Conservation (phyloP, 2,329 filamentous ascomycete species). For the Cryphonectria naterciae region DNA sequence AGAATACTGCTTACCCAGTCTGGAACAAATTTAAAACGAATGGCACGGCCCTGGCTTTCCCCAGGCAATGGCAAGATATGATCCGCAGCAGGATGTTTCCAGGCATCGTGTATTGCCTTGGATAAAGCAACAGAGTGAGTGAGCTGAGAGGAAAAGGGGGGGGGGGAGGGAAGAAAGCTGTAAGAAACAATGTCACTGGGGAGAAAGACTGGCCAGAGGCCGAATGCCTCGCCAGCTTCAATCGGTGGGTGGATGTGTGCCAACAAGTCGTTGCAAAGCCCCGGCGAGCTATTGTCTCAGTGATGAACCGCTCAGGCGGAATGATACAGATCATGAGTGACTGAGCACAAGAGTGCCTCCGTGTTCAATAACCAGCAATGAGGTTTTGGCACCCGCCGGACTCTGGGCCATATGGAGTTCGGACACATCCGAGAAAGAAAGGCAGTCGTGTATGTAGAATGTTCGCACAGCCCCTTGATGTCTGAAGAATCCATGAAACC, state of each 20-base stretch:
- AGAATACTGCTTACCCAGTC: background rate
- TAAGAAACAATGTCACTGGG: background rate
- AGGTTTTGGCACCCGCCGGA: background rate
- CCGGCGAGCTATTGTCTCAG: background rate
- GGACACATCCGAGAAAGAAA: background rate
- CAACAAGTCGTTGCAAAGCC: background rate
- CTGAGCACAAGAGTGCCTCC: background rate
- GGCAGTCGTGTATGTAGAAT: background rate
- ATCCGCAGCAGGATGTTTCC: background rate
- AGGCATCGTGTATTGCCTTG: slow-evolving; percentile 1
- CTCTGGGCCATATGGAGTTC: background rate
- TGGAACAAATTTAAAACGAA: background rate
- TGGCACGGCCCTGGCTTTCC: background rate
- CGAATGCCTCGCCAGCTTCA: background rate
- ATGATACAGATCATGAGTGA: background rate
- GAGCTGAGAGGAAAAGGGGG: background rate
- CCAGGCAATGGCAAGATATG: background rate
- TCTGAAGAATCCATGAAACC: background rate
- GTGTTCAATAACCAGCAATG: background rate
- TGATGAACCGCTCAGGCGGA: background rate
- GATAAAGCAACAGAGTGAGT: background rate
- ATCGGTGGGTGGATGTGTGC: background rate
- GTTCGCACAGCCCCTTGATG: background rate
- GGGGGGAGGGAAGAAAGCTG: background rate
- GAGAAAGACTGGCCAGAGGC: background rate